These are phyloP conservation scores for Hypericum perforatum DNA, from an alignment of 345 rosid species.

Conservation along the genomic window DNA sequence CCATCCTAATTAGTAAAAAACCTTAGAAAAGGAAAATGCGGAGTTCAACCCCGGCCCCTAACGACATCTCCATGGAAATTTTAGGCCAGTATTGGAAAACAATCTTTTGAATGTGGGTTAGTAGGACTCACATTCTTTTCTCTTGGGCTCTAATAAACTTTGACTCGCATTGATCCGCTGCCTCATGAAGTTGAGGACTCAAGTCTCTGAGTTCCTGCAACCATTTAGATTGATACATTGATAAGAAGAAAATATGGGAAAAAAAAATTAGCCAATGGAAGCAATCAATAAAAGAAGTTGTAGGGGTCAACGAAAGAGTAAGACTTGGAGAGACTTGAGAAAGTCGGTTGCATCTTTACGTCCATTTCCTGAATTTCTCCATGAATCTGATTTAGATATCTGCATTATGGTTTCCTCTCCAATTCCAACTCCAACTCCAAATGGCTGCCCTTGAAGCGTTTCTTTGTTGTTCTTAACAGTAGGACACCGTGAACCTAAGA, in stretches of 20 bases:
- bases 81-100: too few species aligned
- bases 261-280: neutral
- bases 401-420: constrained; percentile 16
- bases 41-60: neutral
- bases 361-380: constrained; percentile 16
- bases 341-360: constrained; percentile 27
- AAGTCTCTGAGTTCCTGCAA: constrained; percentile 50
- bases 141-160: constrained; percentile 37
- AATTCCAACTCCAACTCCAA: constrained; percentile 1
- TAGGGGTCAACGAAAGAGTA: neutral
- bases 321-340: constrained; percentile 46
- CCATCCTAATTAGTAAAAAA: neutral
- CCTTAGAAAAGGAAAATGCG: neutral
- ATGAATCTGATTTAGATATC: constrained; percentile 10
- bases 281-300: neutral
- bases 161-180: constrained; percentile 53
- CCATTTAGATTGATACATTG: neutral
- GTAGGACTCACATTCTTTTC: constrained; percentile 30
- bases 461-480: neutral
- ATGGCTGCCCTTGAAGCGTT: neutral
- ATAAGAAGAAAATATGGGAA: neutral
- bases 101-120: too few species aligned
- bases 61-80: too few species aligned
- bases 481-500: too few species aligned
- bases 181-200: constrained; percentile 57